phyloP scores from a whole-genome alignment of 495 filamentous ascomycete genomes.

The Astrocystis sublimbata region DNA sequence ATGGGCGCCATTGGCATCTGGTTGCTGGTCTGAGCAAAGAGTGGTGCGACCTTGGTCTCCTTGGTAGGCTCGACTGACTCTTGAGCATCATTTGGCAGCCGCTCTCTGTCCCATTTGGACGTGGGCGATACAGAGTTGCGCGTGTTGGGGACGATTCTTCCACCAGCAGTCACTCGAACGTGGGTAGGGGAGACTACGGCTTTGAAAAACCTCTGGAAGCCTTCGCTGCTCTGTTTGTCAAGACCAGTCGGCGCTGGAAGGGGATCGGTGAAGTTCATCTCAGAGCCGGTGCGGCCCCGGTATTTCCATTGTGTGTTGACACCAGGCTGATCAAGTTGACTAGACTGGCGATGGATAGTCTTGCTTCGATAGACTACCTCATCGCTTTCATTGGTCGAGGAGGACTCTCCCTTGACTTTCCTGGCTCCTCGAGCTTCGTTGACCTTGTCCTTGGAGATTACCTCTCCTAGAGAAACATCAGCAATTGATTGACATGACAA shows the following conservation, averaged over 20 bases:
- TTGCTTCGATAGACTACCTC: conserved; percentile 29
- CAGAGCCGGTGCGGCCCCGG: conserved; percentile 42
- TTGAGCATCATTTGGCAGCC: conserved; percentile 21
- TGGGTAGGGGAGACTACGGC: conserved; percentile 57
- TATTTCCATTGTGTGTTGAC: conserved; percentile 41
- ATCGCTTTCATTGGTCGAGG: conserved; percentile 27
- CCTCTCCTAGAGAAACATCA: conserved; percentile 19
- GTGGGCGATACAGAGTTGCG: conserved; percentile 48
- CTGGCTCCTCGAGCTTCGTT: conserved; percentile 15
- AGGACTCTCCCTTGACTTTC: conserved; percentile 24
- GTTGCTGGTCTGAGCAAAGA: background rate
- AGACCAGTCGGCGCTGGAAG: conserved; percentile 47
- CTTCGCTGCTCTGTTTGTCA: conserved; percentile 50
- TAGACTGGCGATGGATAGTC: conserved; percentile 6
- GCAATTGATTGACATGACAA: background rate
- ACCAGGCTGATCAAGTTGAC: background rate
- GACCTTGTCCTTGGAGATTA: conserved; percentile 19
- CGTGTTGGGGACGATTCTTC: conserved; percentile 58
- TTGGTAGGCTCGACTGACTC: conserved; percentile 17
- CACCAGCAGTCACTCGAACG: conserved; percentile 57
- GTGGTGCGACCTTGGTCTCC: conserved; percentile 11
- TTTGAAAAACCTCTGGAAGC: conserved; percentile 58
- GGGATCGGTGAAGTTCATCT: conserved; percentile 39
- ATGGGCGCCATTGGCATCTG: conserved; percentile 31
- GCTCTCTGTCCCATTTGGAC: conserved; percentile 43